Percentiles rank a stretch among this genome's conserved stretches.
These are phyloP conservation scores for Coemansia sp. DNA, from an alignment of 192 early-diverging fungal genomes.

Conservation along the genomic window DNA sequence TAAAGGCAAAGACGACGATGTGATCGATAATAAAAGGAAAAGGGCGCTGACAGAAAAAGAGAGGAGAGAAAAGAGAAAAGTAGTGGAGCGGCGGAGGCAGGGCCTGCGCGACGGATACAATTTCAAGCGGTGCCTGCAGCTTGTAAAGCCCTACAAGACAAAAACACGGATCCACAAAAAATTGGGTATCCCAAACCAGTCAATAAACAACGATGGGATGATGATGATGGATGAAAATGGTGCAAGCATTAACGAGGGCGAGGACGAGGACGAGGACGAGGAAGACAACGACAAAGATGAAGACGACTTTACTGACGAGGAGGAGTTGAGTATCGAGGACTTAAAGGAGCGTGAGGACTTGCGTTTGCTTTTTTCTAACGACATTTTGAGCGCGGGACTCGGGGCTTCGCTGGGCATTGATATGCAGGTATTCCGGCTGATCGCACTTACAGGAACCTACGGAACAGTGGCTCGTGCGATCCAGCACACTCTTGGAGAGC, in stretches of 20 bases:
- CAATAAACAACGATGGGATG: background rate
- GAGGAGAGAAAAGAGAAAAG: background rate
- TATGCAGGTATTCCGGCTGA: constrained; percentile 36
- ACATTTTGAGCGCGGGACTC: constrained; percentile 17
- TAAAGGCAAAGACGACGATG: background rate
- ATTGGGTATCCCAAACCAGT: constrained; percentile 26
- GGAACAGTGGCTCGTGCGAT: constrained; percentile 24
- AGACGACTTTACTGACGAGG: constrained; percentile 11
- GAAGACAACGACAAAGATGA: background rate
- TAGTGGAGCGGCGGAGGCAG: background rate
- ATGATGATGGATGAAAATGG: background rate
- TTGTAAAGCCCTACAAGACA: constrained; percentile 30
- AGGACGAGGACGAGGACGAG: background rate
- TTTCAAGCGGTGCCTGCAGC: constrained; percentile 37
- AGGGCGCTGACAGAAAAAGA: background rate
- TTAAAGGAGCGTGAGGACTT: constrained; percentile 35
- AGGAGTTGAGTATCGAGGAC: constrained; percentile 11
- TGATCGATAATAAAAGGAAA: background rate
- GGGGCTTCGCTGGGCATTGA: constrained; percentile 21
- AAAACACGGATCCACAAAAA: constrained; percentile 7
- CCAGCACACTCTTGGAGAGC: constrained; percentile 11
- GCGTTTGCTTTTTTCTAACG: constrained; percentile 23
- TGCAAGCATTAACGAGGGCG: background rate
- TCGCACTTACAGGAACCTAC: constrained; percentile 31
- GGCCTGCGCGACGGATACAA: constrained; percentile 10